Evolutionary conservation across 768 basidiomycete genomes (phyloP).

Genomic region (Amanita rimosa): DNA sequence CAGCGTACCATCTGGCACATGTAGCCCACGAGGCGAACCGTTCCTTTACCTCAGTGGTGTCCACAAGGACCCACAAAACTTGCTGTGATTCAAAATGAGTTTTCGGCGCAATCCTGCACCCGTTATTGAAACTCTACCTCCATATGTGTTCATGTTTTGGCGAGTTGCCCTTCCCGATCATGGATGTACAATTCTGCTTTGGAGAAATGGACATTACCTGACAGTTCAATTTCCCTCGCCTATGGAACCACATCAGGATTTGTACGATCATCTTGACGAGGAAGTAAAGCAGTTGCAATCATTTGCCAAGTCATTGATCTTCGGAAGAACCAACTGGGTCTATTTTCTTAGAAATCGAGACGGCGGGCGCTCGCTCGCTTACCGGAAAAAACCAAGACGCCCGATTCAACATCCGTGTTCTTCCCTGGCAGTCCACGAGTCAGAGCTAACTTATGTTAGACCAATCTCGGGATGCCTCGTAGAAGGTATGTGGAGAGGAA

Average conservation of each 20-base stretch:
- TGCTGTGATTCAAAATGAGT: background rate
- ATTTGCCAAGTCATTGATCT: slow-evolving; percentile 6
- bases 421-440: slow-evolving; percentile 23
- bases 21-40: background rate
- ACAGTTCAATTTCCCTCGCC: slow-evolving; percentile 1
- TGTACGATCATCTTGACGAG: background rate
- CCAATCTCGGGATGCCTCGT: slow-evolving; percentile 18
- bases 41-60: background rate
- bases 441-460: slow-evolving; percentile 24
- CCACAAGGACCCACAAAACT: background rate
- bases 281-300: background rate
- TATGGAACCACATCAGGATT: background rate
- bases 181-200: background rate
- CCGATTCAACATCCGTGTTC: slow-evolving; percentile 21
- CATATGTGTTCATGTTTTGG: background rate
- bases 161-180: background rate
- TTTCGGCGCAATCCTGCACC: background rate
- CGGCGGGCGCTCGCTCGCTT: slow-evolving; percentile 18
- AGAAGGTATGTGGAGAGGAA: slow-evolving; percentile 26
- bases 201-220: slow-evolving; percentile 2
- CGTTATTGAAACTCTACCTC: background rate
- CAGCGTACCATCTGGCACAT: background rate
- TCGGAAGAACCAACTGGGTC: slow-evolving; percentile 24
- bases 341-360: slow-evolving; percentile 19
- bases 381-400: slow-evolving; percentile 14